Evolutionary conservation across 208 protist species (phyloP), one percentile per base, ranked within the genome.

Genomic region (Leishmania gerbilli): DNA sequence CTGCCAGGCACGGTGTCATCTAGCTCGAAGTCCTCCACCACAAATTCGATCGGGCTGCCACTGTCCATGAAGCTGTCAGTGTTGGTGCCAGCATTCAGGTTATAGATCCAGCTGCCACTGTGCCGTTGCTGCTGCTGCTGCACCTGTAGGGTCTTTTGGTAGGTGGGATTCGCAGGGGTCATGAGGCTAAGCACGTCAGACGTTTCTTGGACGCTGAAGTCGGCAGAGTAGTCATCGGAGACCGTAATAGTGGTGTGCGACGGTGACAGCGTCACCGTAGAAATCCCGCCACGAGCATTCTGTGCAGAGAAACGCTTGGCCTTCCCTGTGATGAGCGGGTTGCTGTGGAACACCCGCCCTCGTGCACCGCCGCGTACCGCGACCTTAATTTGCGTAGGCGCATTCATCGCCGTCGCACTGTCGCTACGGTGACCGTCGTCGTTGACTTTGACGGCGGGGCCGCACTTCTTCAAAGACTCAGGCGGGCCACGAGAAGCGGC

Each of bases 141-240:
- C 67, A 24, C 42, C 27, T 71, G 81, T 69, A 53, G 34, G 60
- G 76, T 68, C 71, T 67, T 71, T 58, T 74, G 65, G 3, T 45
- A 11, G 49, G 76, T 45, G 62, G 8, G 45, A 4, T 45, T 42
- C 0, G 24, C 76, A 49, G 81, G 79, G 13, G 81, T 85, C 81
- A 83, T 79, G 27, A 79, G 75, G 51, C 77, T 82, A 64, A 82
- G 77, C 21, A 77, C 83, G 31, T 85, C 69, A 1, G 81, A 88
- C 24, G 83, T 58, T 40, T 58, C 76, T 0, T 68, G 79, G 75
- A 81, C 76, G 3, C 65, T 77, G 56, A 85, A 51, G 60, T 79
- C 68, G 24, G 68, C 79, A 11, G 62, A 79, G 68, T 85, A 69
- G n/a, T 79, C 77, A 77, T 83, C 85, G 13, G 81, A 88, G 42